Evolutionary conservation across 2,329 filamentous ascomycete species (phyloP).

Genomic region (Ascochyta clinopodiicola): DNA sequence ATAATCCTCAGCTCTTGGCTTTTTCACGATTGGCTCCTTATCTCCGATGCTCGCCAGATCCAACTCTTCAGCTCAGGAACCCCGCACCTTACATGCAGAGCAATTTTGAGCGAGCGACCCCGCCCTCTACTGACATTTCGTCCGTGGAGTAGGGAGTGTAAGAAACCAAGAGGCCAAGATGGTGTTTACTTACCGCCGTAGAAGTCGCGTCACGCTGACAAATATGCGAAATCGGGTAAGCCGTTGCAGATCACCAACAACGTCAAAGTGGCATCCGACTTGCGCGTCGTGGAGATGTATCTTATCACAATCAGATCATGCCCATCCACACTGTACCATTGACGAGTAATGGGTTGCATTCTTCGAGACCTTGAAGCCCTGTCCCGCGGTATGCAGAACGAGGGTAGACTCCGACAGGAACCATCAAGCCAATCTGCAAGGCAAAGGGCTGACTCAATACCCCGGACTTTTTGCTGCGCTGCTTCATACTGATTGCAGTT

Average conservation of each 20-base stretch:
- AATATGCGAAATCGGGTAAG: not conserved
- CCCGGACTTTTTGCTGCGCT: too few relatives aligned
- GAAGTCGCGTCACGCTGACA: conserved; percentile 1
- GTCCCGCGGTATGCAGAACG: too few relatives aligned
- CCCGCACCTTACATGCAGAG: not conserved
- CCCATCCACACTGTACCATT: too few relatives aligned
- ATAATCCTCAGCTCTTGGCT: not conserved
- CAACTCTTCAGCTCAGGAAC: not conserved
- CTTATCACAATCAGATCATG: too few relatives aligned
- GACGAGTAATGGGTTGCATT: too few relatives aligned
- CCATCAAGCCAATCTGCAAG: not conserved
- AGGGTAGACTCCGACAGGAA: not conserved
- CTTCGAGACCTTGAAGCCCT: too few relatives aligned
- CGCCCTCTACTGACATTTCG: not conserved
- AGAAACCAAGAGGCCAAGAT: not conserved
- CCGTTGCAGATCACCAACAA: too few relatives aligned
- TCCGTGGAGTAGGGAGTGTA: not conserved
- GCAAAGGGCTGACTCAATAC: not conserved
- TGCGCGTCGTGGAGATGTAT: too few relatives aligned
- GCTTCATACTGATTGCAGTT: too few relatives aligned
- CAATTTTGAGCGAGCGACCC: not conserved
- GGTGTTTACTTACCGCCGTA: conserved; percentile 1
- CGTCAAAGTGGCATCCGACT: too few relatives aligned
- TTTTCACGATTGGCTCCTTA: not conserved
- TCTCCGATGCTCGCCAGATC: conserved; percentile 1